Evolutionary conservation across 768 basidiomycete genomes (phyloP).

Genomic region (Plicaturopsis crispa): DNA sequence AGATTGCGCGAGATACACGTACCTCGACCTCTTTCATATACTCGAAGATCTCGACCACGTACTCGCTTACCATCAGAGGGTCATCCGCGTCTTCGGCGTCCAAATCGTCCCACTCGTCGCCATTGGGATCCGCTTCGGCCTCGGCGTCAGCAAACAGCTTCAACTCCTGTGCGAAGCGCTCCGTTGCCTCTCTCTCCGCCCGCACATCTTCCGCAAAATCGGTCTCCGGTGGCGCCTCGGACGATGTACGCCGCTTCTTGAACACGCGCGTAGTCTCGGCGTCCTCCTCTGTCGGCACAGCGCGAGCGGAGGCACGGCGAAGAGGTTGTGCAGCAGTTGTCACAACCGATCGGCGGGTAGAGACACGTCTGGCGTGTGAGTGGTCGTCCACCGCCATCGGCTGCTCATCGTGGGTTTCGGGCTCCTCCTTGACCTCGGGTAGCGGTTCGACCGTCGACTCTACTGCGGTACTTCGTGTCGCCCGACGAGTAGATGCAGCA

Average conservation of each 20-base stretch:
- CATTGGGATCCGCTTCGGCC: slow-evolving; percentile 58
- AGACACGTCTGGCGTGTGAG: slow-evolving; percentile 13
- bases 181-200: slow-evolving; percentile 41
- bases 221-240: slow-evolving; percentile 36
- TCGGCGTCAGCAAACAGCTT: slow-evolving; percentile 44
- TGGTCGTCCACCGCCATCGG: slow-evolving; percentile 45
- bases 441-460: slow-evolving; percentile 15
- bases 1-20: slow-evolving; percentile 12
- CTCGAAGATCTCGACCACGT: slow-evolving; percentile 88
- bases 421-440: slow-evolving; percentile 25
- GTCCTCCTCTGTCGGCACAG: slow-evolving; percentile 41
- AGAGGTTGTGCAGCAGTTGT: neutral
- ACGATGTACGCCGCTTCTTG: slow-evolving; percentile 75
- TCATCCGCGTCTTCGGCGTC: slow-evolving; percentile 90
- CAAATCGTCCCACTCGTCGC: slow-evolving; percentile 79
- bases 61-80: slow-evolving; percentile 95
- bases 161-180: slow-evolving; percentile 38
- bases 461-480: slow-evolving; percentile 19
- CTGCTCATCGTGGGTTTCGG: slow-evolving; percentile 33
- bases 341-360: slow-evolving; percentile 4
- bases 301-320: slow-evolving; percentile 17
- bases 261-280: slow-evolving; percentile 51
- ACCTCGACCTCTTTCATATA: slow-evolving; percentile 89
- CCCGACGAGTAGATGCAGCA: too few relatives aligned
- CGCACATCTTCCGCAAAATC: slow-evolving; percentile 31